Evolutionary conservation across 2,329 filamentous ascomycete species (phyloP).

Genomic region (Corinectria fuckeliana): DNA sequence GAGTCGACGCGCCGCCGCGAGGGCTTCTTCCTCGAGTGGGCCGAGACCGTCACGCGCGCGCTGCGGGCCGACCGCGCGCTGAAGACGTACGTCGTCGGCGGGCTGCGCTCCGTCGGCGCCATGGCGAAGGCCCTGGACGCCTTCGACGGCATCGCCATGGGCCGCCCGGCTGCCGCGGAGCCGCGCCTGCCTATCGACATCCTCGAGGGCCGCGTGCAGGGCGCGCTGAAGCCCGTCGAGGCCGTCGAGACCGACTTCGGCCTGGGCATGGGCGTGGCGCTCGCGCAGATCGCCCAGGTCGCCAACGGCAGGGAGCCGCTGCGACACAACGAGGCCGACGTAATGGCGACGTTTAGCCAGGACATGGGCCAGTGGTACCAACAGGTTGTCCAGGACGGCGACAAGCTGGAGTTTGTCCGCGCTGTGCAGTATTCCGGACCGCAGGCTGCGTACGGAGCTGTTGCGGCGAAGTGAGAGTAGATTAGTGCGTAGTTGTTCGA

Average conservation of each 20-base stretch:
- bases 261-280: conserved; percentile 9
- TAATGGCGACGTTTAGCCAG: conserved; percentile 25
- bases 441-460: conserved; percentile 23
- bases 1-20: conserved; percentile 62
- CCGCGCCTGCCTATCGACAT: conserved; percentile 41
- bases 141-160: conserved; percentile 66
- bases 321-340: conserved; percentile 29
- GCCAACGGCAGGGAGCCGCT: conserved; percentile 36
- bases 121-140: too few relatives aligned
- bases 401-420: conserved; percentile 37
- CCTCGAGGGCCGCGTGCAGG: conserved; percentile 29
- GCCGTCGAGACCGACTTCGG: conserved; percentile 23
- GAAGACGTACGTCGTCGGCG: conserved; percentile 63
- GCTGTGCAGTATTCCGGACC: conserved; percentile 32
- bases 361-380: conserved; percentile 35
- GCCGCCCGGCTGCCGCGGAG: conserved; percentile 43
- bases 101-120: conserved; percentile 60
- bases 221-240: conserved; percentile 24
- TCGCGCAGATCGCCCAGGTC: conserved; percentile 30
- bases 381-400: conserved; percentile 34
- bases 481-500: too few relatives aligned
- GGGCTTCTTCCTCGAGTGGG: conserved; percentile 50
- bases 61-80: conserved; percentile 54
- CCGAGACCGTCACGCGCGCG: conserved; percentile 54
- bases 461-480: neutral